phyloP scores from a whole-genome alignment of 768 basidiomycete genomes.

The Leccinum incarnatum region DNA sequence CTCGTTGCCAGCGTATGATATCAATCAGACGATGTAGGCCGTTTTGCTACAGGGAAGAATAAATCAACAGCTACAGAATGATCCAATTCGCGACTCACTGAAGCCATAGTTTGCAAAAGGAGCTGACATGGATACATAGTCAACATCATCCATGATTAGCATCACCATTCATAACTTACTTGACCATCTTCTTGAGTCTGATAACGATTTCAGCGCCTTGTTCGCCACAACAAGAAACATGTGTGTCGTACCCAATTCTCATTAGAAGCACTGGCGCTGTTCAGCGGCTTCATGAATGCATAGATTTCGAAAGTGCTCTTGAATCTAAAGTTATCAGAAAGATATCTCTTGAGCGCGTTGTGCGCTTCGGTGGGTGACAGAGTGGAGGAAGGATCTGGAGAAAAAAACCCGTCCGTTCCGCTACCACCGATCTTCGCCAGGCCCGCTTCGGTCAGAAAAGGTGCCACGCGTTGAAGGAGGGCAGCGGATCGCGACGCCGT shows the following conservation, averaged over 20 bases:
- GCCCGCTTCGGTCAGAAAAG: slow-evolving; percentile 46
- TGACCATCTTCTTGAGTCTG: slow-evolving; percentile 52
- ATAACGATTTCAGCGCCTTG: background rate
- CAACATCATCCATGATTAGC: slow-evolving; percentile 4
- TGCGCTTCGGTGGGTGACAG: slow-evolving; percentile 50
- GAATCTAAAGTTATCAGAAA: slow-evolving; percentile 45
- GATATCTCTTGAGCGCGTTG: slow-evolving; percentile 40
- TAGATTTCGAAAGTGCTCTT: slow-evolving; percentile 41
- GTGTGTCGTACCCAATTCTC: slow-evolving; percentile 39
- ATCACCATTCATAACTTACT: slow-evolving; percentile 30
- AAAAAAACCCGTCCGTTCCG: slow-evolving; percentile 44
- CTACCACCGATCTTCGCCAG: slow-evolving; percentile 42
- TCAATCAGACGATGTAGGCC: slow-evolving; percentile 50
- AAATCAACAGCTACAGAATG: background rate
- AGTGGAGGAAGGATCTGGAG: slow-evolving; percentile 26
- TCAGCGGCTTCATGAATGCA: slow-evolving; percentile 38
- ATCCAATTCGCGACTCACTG: slow-evolving; percentile 25
- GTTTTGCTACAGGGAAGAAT: slow-evolving; percentile 38
- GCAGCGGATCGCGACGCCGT: slow-evolving; percentile 10
- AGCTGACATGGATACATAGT: slow-evolving; percentile 27
- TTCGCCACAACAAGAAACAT: background rate
- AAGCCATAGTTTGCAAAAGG: slow-evolving; percentile 38
- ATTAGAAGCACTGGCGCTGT: slow-evolving; percentile 39
- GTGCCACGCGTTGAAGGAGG: slow-evolving; percentile 33
- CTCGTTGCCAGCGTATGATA: slow-evolving; percentile 44